These are phyloP conservation scores for Megacollybia marginata DNA, from an alignment of 768 basidiomycete genomes.

Conservation along the genomic window DNA sequence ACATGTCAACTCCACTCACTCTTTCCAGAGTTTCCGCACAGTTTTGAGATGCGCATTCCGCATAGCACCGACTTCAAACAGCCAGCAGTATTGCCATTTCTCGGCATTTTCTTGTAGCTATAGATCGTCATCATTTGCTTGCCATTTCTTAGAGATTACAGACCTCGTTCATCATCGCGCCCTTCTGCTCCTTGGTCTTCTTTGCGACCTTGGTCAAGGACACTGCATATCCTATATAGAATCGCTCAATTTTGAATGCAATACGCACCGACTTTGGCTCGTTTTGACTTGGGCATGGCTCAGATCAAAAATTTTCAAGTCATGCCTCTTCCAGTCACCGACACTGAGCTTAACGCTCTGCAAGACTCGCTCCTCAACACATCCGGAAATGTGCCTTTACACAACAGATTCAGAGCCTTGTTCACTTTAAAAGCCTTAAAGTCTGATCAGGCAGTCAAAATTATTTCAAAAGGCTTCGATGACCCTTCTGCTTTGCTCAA, in stretches of 20 bases:
- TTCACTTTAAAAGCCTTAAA: slow-evolving; percentile 88
- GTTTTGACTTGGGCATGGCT: slow-evolving; percentile 84
- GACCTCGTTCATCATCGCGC: slow-evolving; percentile 73
- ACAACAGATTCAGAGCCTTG: slow-evolving; percentile 82
- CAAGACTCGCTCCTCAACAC: slow-evolving; percentile 74
- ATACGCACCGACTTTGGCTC: slow-evolving; percentile 75
- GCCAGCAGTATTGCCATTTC: slow-evolving; percentile 92
- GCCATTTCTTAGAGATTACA: slow-evolving; percentile 11
- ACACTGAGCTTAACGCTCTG: slow-evolving; percentile 57
- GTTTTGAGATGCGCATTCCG: slow-evolving; percentile 92
- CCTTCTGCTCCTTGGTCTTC: slow-evolving; percentile 90
- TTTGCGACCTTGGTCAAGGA: slow-evolving; percentile 92
- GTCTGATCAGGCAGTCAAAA: slow-evolving; percentile 68
- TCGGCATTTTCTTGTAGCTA: slow-evolving; percentile 80
- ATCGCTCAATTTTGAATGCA: slow-evolving; percentile 1
- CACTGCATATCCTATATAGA: slow-evolving; percentile 38
- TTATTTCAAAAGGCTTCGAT: slow-evolving; percentile 86
- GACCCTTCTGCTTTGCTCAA: slow-evolving; percentile 89
- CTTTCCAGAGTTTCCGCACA: slow-evolving; percentile 90
- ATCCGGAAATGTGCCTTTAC: slow-evolving; percentile 65
- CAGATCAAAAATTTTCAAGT: slow-evolving; percentile 32
- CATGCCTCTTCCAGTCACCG: slow-evolving; percentile 29
- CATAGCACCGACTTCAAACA: slow-evolving; percentile 95
- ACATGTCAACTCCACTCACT: slow-evolving; percentile 37
- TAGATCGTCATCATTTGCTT: slow-evolving; percentile 5